Base-by-base conservation (phyloP, 2,329 filamentous ascomycete genomes). In the Leptographium radiaticola region DNA sequence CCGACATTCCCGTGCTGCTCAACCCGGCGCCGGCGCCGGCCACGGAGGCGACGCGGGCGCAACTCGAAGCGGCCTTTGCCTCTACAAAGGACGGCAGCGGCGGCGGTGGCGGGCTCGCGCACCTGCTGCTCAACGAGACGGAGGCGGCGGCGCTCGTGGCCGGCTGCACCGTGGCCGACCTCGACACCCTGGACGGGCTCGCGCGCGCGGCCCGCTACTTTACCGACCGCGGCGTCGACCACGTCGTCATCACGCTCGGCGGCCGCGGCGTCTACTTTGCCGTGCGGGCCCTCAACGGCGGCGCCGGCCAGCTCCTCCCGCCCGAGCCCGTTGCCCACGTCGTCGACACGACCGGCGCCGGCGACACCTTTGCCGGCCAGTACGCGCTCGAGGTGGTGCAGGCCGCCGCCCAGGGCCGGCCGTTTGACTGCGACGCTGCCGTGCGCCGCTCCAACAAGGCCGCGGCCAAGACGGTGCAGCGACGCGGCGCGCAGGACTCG, bases 291-390 rank as follows among this genome's bases (percentile, higher is more conserved):
- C 46, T 56, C 3, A 67, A 66, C 34, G 68, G 69, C 33, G 40
- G 25, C 25, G 42, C 61, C 45, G 71, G 71, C 52, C 75, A 71
- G 1, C 63, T 81, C 59, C 68, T 89, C 6, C 66, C 71, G 2
- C 88, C 87, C 0, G 75, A 79, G 57, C 84, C 86, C 67, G 58
- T 59, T 9, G 84, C 88, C 5, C 70, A 67, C 20, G 91, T 97
- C 2, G 81, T 96, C 6, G 91, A 97, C 67, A 97, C 91, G 1
- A 97, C 91, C 9, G 91, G 86, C 2, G 93, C 93, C 6, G 91
- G 91, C 0, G 91, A 97, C 67, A 96, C 91, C 0, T 96, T 96
- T 70, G 87, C 94, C 6, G 91, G 93, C 2, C 86, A 81, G 25
- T 95, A 95, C 66, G 86, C 88, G 3, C 79, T 93, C 31, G 79